phyloP scores from a whole-genome alignment of 1,284 basidiomycete genomes.

The Ganoderma resinaceum region DNA sequence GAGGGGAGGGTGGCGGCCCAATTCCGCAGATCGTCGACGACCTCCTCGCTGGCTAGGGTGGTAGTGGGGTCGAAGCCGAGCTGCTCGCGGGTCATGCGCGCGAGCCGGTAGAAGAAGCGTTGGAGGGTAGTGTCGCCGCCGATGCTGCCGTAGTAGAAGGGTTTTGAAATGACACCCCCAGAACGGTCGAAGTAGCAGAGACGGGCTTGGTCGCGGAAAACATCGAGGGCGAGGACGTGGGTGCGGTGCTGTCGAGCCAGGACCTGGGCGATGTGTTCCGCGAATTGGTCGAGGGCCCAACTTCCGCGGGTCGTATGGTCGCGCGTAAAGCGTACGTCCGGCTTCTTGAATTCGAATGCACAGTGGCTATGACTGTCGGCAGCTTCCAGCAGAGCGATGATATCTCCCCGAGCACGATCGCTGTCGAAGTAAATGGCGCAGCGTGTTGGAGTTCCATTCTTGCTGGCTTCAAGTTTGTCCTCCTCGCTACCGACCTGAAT shows the following conservation, averaged over 20 bases:
- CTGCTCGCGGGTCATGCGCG: slow-evolving; percentile 15
- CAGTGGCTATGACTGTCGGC: neutral
- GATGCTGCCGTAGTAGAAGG: slow-evolving; percentile 25
- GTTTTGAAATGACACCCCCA: slow-evolving; percentile 22
- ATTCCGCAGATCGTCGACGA: neutral
- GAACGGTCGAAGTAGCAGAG: slow-evolving; percentile 11
- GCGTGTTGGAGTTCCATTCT: neutral
- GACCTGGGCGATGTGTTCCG: slow-evolving; percentile 18
- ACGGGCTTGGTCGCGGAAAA: slow-evolving; percentile 18
- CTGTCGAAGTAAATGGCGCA: neutral
- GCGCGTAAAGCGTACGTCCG: neutral
- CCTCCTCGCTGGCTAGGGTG: neutral
- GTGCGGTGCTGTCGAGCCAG: slow-evolving; percentile 30
- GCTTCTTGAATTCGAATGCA: neutral
- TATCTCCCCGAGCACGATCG: neutral
- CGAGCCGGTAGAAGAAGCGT: slow-evolving; percentile 33
- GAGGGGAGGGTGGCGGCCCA: neutral
- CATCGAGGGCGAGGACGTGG: slow-evolving; percentile 24
- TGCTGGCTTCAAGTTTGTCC: too few species aligned
- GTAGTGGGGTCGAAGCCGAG: slow-evolving; percentile 35
- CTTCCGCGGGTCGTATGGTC: neutral
- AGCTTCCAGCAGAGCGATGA: neutral
- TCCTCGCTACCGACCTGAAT: neutral
- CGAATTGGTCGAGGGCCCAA: slow-evolving; percentile 19
- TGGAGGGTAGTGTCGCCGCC: neutral